Conservation (phyloP, 345 rosid genomes). For the Turnera subulata region DNA sequence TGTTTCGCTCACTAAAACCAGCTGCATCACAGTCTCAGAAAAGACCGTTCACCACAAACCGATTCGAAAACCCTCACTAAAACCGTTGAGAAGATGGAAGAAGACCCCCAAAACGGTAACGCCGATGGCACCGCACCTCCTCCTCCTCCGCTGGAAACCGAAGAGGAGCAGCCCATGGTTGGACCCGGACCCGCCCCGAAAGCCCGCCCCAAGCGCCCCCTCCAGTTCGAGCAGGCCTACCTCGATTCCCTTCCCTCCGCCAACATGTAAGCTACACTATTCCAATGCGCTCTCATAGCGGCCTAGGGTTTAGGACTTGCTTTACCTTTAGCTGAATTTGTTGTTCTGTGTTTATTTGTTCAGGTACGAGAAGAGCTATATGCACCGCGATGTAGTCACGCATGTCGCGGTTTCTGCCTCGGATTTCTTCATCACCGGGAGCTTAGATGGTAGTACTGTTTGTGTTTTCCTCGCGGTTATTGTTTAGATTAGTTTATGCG, state of each 20-base stretch:
- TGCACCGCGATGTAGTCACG: constrained; percentile 95
- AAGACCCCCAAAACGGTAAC: constrained; percentile 41
- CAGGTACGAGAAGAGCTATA: constrained; percentile 98
- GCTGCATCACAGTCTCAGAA: too few species aligned
- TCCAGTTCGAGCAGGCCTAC: constrained; percentile 88
- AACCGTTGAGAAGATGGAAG: constrained; percentile 37
- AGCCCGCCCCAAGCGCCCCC: constrained; percentile 78
- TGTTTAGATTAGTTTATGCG: too few species aligned
- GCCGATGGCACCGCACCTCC: constrained; percentile 8
- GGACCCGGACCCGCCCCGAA: constrained; percentile 84
- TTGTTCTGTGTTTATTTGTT: neutral
- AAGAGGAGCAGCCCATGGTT: constrained; percentile 45
- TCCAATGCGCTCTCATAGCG: too few species aligned
- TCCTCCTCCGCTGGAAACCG: constrained; percentile 17
- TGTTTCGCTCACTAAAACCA: too few species aligned
- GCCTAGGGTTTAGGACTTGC: constrained; percentile 2
- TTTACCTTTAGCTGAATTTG: neutral
- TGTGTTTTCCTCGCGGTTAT: neutral
- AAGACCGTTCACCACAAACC: too few species aligned
- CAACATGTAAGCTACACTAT: constrained; percentile 42
- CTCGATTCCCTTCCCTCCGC: constrained; percentile 88
- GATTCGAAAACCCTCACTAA: neutral
- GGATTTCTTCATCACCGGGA: constrained; percentile 90
- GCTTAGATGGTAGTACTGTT: constrained; percentile 75
- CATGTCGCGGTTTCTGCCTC: constrained; percentile 92